Evolutionary conservation across 805 yeast genomes (phyloP).

Genomic region (Saccharomycopsis amapae): DNA sequence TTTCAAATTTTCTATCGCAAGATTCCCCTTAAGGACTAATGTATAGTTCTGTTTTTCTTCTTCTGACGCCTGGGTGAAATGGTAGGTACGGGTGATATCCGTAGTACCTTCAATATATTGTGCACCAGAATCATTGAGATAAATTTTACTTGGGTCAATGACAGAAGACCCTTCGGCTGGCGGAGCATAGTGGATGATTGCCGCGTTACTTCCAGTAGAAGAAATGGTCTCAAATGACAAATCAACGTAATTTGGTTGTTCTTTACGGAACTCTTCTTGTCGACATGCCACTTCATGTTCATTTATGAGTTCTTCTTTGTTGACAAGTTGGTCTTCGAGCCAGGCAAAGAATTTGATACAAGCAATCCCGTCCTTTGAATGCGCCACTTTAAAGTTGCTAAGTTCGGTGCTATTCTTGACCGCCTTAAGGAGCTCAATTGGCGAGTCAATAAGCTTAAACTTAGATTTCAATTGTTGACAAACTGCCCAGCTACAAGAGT

Average conservation of each 20-base stretch:
- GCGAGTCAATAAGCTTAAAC: slow-evolving; percentile 42
- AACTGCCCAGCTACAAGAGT: slow-evolving; percentile 62
- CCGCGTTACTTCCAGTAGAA: slow-evolving; percentile 68
- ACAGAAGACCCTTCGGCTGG: slow-evolving; percentile 46
- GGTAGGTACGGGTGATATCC: slow-evolving; percentile 85
- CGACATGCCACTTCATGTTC: slow-evolving; percentile 64
- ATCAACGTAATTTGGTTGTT: slow-evolving; percentile 52
- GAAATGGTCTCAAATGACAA: slow-evolving; percentile 72
- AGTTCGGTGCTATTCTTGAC: slow-evolving; percentile 71
- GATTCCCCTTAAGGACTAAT: slow-evolving; percentile 83
- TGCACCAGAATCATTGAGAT: slow-evolving; percentile 83
- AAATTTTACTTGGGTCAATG: slow-evolving; percentile 62
- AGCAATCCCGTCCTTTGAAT: slow-evolving; percentile 77
- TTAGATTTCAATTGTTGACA: slow-evolving; percentile 38
- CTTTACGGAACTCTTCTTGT: slow-evolving; percentile 46
- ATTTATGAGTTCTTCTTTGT: slow-evolving; percentile 38
- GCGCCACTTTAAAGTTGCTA: slow-evolving; percentile 65
- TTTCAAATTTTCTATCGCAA: slow-evolving; percentile 72
- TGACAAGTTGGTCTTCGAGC: slow-evolving; percentile 56
- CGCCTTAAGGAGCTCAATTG: slow-evolving; percentile 62
- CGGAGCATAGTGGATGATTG: slow-evolving; percentile 73
- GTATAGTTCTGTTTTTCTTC: slow-evolving; percentile 69
- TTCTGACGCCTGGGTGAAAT: slow-evolving; percentile 48
- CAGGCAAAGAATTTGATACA: slow-evolving; percentile 71
- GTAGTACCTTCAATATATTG: slow-evolving; percentile 94